These are phyloP conservation scores for Vanrija pseudolonga DNA, from an alignment of 1,284 basidiomycete species.

Conservation along the genomic window DNA sequence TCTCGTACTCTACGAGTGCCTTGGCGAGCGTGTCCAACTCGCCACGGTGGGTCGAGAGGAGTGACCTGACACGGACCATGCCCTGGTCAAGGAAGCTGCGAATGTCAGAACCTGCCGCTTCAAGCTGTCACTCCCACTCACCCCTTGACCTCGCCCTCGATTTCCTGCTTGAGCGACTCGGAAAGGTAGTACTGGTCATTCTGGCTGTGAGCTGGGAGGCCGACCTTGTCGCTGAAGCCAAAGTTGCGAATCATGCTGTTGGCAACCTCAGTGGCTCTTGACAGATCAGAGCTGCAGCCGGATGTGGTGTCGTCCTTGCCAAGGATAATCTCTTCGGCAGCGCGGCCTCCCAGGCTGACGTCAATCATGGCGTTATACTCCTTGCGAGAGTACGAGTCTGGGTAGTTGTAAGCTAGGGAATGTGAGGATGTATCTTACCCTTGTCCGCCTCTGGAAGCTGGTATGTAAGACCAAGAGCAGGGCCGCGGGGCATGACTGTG, in stretches of 20 bases:
- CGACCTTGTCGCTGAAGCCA: slow-evolving; percentile 79
- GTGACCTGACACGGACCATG: slow-evolving; percentile 63
- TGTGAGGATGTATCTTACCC: too few relatives aligned
- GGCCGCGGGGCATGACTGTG: slow-evolving; percentile 89
- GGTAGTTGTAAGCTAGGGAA: neutral
- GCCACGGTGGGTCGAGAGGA: slow-evolving; percentile 67
- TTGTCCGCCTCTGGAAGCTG: slow-evolving; percentile 78
- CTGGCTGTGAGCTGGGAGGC: slow-evolving; percentile 69
- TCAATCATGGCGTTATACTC: slow-evolving; percentile 61
- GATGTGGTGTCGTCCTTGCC: slow-evolving; percentile 82
- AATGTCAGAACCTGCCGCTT: slow-evolving; percentile 1
- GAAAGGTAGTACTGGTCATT: slow-evolving; percentile 67
- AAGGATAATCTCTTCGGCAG: slow-evolving; percentile 88
- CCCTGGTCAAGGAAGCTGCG: slow-evolving; percentile 70
- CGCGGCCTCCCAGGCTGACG: slow-evolving; percentile 86
- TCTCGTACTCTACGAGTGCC: slow-evolving; percentile 89
- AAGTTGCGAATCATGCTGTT: slow-evolving; percentile 77
- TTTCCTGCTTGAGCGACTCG: slow-evolving; percentile 68
- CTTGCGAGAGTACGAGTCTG: slow-evolving; percentile 45
- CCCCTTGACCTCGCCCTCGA: slow-evolving; percentile 77
- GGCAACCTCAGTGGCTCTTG: slow-evolving; percentile 72
- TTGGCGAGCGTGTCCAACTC: slow-evolving; percentile 83
- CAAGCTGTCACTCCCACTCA: slow-evolving; percentile 54
- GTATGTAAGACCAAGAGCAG: slow-evolving; percentile 83
- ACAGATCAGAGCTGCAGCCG: slow-evolving; percentile 84